These are phyloP conservation scores for Tuber borchii DNA, from an alignment of 495 filamentous ascomycete species.

Conservation along the genomic window DNA sequence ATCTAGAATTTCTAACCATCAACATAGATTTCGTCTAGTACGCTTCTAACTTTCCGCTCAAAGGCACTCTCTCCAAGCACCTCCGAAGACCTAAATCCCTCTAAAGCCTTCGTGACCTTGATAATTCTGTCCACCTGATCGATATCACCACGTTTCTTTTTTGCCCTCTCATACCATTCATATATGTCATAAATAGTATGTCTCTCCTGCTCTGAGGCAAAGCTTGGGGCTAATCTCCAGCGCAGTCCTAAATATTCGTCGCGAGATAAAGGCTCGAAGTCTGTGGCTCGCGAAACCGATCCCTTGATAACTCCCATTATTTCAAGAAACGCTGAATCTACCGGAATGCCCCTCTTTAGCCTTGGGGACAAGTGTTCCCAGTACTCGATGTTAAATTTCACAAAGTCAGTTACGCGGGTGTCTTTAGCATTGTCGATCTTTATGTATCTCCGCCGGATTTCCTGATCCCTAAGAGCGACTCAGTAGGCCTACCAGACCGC, in stretches of 20 bases:
- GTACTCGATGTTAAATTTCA: constrained; percentile 44
- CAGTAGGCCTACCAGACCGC: no score
- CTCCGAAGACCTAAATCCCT: constrained; percentile 9
- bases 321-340: constrained; percentile 11
- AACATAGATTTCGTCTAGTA: constrained; percentile 47
- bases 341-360: constrained; percentile 26
- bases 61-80: constrained; percentile 9
- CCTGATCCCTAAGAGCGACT: no score
- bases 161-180: constrained; percentile 36
- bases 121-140: constrained; percentile 28
- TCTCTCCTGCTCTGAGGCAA: no score
- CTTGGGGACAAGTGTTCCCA: constrained; percentile 41
- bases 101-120: constrained; percentile 42
- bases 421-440: no score
- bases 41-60: constrained; percentile 31
- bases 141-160: constrained; percentile 36
- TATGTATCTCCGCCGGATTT: no score
- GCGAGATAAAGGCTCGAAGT: no score
- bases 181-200: no score
- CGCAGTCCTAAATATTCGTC: no score
- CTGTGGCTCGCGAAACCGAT: no score
- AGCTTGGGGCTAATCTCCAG: no score
- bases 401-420: no score
- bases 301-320: no score
- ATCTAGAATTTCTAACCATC: constrained; percentile 38